phyloP scores from a whole-genome alignment of 768 basidiomycete species.

The Pisolithus sp. region DNA sequence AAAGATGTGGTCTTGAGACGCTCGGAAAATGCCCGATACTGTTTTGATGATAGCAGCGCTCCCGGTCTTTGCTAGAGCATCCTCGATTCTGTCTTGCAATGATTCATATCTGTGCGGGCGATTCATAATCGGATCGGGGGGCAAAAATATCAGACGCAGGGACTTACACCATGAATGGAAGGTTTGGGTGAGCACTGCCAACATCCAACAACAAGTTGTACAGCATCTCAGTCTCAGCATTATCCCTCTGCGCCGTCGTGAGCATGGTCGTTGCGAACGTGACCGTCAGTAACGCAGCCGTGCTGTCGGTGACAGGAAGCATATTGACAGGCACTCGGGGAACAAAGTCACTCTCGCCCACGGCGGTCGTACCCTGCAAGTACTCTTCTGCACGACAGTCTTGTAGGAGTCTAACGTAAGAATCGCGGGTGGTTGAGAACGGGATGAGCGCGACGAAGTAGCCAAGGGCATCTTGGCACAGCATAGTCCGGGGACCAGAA shows the following conservation, averaged over 20 bases:
- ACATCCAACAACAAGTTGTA: constrained; percentile 73
- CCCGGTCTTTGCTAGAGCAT: constrained; percentile 62
- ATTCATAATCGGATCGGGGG: constrained; percentile 3
- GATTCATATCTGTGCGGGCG: constrained; percentile 55
- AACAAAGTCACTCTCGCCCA: constrained; percentile 39
- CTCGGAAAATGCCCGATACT: constrained; percentile 70
- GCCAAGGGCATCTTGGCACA: constrained; percentile 57
- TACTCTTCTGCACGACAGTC: constrained; percentile 54
- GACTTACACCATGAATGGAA: constrained; percentile 66
- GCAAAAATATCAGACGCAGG: constrained; percentile 1
- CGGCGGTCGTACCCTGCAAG: constrained; percentile 30
- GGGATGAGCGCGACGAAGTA: constrained; percentile 79
- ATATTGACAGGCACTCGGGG: constrained; percentile 51
- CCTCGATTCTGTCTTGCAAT: constrained; percentile 68
- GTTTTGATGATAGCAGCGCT: constrained; percentile 66
- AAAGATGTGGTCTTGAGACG: constrained; percentile 51
- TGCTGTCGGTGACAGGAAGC: constrained; percentile 56
- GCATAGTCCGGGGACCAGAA: constrained; percentile 37
- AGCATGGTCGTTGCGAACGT: constrained; percentile 76
- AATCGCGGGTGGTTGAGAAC: constrained; percentile 48
- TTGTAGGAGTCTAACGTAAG: constrained; percentile 55
- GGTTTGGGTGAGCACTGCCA: constrained; percentile 60
- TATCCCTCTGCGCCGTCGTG: constrained; percentile 68
- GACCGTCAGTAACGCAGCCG: constrained; percentile 62
- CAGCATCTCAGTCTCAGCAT: constrained; percentile 74